These are phyloP conservation scores for Quercus alba DNA, from an alignment of 306 rosid species.

Conservation along the genomic window DNA sequence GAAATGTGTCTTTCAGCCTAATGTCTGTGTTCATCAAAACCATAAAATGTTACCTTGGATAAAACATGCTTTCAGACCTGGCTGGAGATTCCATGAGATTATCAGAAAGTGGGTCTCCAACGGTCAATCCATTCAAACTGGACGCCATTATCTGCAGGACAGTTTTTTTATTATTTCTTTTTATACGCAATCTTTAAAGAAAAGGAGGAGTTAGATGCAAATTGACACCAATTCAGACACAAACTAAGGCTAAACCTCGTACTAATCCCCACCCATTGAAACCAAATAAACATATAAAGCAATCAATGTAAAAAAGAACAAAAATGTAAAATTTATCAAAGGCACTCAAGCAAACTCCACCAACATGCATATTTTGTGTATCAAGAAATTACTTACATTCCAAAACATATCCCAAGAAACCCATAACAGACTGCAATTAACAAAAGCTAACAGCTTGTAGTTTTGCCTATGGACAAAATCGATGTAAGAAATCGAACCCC, in stretches of 20 bases:
- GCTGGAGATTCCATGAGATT: slow-evolving; percentile 97
- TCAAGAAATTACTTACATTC: not conserved
- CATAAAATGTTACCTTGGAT: slow-evolving; percentile 46
- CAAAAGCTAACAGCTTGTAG: too few species aligned
- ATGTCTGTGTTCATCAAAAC: not conserved
- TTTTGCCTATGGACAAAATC: not conserved
- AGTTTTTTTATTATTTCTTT: too few species aligned
- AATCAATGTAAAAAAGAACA: not conserved
- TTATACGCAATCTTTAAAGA: slow-evolving; percentile 3
- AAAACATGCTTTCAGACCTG: slow-evolving; percentile 76
- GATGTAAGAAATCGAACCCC: not conserved
- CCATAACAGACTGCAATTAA: not conserved
- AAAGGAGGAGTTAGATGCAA: not conserved
- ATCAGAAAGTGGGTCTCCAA: slow-evolving; percentile 88
- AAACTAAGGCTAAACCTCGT: not conserved
- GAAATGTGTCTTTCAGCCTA: not conserved
- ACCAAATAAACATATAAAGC: not conserved
- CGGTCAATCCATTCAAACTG: slow-evolving; percentile 95
- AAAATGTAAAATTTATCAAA: not conserved
- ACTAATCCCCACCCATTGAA: not conserved
- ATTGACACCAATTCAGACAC: not conserved
- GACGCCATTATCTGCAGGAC: slow-evolving; percentile 86
- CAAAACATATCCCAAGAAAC: not conserved
- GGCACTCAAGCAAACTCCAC: not conserved
- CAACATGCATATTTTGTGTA: not conserved